Base-by-base conservation (phyloP, 768 basidiomycete species). In the Amanita thiersii region DNA sequence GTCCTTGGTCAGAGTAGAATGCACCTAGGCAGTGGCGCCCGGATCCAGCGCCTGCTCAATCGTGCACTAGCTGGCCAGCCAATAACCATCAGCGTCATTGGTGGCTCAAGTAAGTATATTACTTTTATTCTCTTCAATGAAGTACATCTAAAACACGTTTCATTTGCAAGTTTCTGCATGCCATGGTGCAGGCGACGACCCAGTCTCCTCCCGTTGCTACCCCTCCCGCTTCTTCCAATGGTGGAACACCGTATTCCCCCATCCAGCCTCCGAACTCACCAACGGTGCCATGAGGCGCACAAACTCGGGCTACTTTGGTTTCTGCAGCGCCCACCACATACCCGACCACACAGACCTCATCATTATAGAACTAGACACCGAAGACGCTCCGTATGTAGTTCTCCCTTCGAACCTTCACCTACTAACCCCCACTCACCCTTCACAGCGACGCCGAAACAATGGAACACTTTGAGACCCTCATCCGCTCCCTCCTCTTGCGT, bases 221-320 rank as follows among this genome's bases (percentile, higher is more conserved):
- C 94, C 96, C 1, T 81, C 86, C n/a, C 78, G 79, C 40, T 88
- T 98, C 66, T 98, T 98, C 69, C 69, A 82, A 38, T 99, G 96
- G 94, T 96, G 94, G 88, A 90, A 93, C 63, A 74, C 70, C 40
- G 77, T 98, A n/a, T 99, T 99, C 64, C 96, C 94, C 0, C 90
- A 99, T 60, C 94, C 94, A 0, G 93, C 92, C 1, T 91, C 93
- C 8, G 93, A 98, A 59, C 75, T 99, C 51, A 99, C 94, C 19
- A 99, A 99, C 60, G 94, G 94, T 25, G 94, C 94, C 3, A 86
- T 93, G 75, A 75, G 90, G 11, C 80, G 81, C 37, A 92, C 93
- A 15, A 84, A 86, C 61, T 91, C 92, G 1, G 84, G 81, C 8
- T 99, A 99, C 65, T 99, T 93, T 68, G 86, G 84, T 6, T 98